Evolutionary conservation across 495 filamentous ascomycete genomes (phyloP), one percentile per base, ranked within the genome.

Genomic region (Physcia stellaris): DNA sequence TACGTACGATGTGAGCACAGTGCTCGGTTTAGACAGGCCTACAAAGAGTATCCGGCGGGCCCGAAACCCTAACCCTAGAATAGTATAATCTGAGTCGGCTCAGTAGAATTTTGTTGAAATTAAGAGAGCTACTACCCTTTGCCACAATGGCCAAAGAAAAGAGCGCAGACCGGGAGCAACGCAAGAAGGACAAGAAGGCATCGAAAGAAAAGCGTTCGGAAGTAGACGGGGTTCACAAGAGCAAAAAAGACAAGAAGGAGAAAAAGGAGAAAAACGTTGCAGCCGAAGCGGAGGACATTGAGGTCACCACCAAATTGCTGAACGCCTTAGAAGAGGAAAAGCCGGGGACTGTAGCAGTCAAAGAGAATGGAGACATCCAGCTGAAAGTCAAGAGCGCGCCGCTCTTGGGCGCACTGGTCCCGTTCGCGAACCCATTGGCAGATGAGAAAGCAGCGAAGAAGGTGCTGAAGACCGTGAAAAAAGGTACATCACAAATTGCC

Each of bases 401-500:
- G 34, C 60, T 78, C 43, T 12, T 52, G 13, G 79, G 80, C 41
- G 78, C 83, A 18, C 58, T 94, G 35, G 88, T 95, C 32, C 86
- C 86, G n/a, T 98, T 96, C 56, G 92, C 90, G 41, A 68, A 77
- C 46, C 90, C 92, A 31, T 65, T 96, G 52, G 86, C 83, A 15
- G 80, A 90, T 50, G 86, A 94, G 52, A 94, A 94, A 71, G 61
- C 69, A 18, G 73, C 77, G 49, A 94, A 95, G 76, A 95, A 94
- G 75, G 73, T 92, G 26, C 63, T 88, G 52, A 92, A 92, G 71
- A 75, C 73, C 23, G 83, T 96, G 37, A 88, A 90, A 73, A 92
- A 92, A 66, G 83, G 90, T 94, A n/a, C 4, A 56, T 48, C 54
- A 11, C 26, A 17, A 2, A 12, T 17, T 9, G 11, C 24, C 27